Base-by-base conservation (phyloP, 176 grass and related monocot genomes). In the Carex pumila region DNA sequence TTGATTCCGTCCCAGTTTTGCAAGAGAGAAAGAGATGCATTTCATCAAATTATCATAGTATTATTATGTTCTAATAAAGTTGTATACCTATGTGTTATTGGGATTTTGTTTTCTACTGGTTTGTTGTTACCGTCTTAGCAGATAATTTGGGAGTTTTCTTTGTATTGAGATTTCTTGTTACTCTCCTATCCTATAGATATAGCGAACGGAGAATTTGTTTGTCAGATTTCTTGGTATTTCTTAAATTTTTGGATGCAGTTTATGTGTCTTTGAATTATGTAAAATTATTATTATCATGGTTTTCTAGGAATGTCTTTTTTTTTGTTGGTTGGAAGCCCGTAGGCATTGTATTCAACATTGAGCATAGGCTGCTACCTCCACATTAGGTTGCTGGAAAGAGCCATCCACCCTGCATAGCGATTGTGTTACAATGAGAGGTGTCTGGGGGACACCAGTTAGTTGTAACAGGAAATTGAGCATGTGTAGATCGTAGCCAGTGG, bases 21-120 rank as follows among this genome's bases (percentile, higher is more conserved):
- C 53, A 22, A 53, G 71, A 76, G 71, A 53, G 47, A 76, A 49
- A 54, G 47, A 76, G 68, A 71, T 41, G 67, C 29, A 55, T 55
- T 53, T 76, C 5, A 76, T 76, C 71, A 76, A 76, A 76, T 74
- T 77, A 56, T 77, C 73, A 54, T 77, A 77, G 73, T 77, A 77
- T 56, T 32, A 54, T 77, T 77, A 77, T 77, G 30, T 77, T 53
- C 25, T 77, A 56, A 77, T 77, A 77, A 71, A 55, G 43, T 56
- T 56, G 73, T 77, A 77, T 77, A 56, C 73, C 19, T 47, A 18
- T 45, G 8, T 47, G 68, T 71, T 71, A 41, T 71, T 12, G 68
- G 68, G 68, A 71, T 71, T 71, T 19, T 71, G 36, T 71, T 47
- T 71, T 21, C 1, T 47, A 17, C 39, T 21, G 18, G 19, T 19